Conservation (phyloP, 805 yeast genomes). For the Kazachstania africana region DNA sequence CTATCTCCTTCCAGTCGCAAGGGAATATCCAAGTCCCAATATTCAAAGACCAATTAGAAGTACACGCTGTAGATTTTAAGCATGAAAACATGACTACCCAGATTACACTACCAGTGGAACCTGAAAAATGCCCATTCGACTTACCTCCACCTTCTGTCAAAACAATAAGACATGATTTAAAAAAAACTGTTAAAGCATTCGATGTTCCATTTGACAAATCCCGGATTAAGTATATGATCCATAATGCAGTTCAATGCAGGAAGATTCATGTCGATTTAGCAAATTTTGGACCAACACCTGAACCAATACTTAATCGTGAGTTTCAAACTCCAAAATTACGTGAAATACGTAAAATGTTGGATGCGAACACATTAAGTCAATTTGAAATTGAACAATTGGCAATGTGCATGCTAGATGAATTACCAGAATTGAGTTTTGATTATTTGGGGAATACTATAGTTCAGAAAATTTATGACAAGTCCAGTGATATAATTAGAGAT, state of each 20-base stretch:
- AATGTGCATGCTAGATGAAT: conserved; percentile 72
- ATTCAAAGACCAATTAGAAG: conserved; percentile 6
- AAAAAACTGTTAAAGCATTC: conserved; percentile 8
- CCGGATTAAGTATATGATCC: conserved; percentile 33
- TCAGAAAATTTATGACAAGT: conserved; percentile 74
- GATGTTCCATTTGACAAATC: conserved; percentile 11
- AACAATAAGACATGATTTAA: not conserved
- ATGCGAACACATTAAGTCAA: conserved; percentile 39
- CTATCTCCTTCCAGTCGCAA: conserved; percentile 21
- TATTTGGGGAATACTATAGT: conserved; percentile 93
- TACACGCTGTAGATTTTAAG: not conserved
- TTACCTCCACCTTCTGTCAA: not conserved
- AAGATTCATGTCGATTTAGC: conserved; percentile 33
- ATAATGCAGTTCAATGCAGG: conserved; percentile 29
- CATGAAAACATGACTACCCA: not conserved
- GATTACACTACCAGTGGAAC: not conserved
- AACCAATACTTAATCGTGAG: conserved; percentile 52
- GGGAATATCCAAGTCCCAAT: conserved; percentile 23
- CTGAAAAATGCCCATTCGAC: not conserved
- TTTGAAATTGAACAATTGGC: conserved; percentile 76
- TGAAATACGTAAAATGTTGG: conserved; percentile 71
- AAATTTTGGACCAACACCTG: conserved; percentile 68
- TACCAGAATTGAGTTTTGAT: conserved; percentile 85
- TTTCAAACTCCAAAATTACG: conserved; percentile 84
- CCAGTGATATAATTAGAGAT: conserved; percentile 61